Evolutionary conservation across 306 rosid genomes (phyloP).

Genomic region (Quercus robur): DNA sequence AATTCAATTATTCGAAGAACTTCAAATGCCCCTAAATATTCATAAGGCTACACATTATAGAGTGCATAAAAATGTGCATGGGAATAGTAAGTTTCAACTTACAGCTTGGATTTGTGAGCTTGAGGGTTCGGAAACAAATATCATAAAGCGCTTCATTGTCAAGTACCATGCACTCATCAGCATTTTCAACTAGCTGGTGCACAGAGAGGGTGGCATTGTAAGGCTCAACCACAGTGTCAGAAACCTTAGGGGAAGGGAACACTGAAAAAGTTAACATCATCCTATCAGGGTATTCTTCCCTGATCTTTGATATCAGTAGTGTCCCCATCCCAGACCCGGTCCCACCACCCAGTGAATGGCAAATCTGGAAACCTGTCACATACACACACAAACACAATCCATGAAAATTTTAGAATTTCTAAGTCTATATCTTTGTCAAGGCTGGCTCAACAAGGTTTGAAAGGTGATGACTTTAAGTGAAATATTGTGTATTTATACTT

Average conservation of each 20-base stretch:
- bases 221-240: conserved; percentile 94
- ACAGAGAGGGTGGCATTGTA: conserved; percentile 90
- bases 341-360: conserved; percentile 95
- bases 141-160: conserved; percentile 92
- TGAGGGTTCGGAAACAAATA: conserved; percentile 86
- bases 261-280: conserved; percentile 96
- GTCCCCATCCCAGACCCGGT: conserved; percentile 98
- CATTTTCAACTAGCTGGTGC: conserved; percentile 84
- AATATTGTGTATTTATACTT: no score
- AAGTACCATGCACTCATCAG: conserved; percentile 88
- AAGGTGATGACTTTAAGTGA: no score
- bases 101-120: conserved; percentile 93
- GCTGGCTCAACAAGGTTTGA: no score
- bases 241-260: conserved; percentile 79
- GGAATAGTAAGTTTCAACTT: conserved; percentile 23
- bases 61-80: background rate
- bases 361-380: conserved; percentile 75
- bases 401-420: background rate
- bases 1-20: background rate
- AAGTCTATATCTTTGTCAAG: no score
- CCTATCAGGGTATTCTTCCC: conserved; percentile 92
- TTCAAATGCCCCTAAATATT: background rate
- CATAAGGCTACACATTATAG: background rate
- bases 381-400: background rate
- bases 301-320: conserved; percentile 78